phyloP scores from a whole-genome alignment of 1,139 yeast species.

The Pichia sp. region DNA sequence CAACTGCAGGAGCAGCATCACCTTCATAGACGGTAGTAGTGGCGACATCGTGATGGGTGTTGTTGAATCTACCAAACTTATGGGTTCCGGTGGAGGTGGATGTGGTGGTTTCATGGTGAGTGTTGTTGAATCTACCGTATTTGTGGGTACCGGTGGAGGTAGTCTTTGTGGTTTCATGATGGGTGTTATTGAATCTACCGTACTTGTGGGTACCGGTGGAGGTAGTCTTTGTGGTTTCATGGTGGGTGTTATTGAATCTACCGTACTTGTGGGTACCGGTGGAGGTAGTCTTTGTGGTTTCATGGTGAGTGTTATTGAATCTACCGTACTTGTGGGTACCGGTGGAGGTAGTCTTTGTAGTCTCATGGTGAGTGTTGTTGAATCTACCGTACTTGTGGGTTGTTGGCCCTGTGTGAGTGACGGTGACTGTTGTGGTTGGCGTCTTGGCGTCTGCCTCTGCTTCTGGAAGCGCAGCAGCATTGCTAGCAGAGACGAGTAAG shows the following conservation, averaged over 20 bases:
- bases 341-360: slow-evolving; percentile 14
- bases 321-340: slow-evolving; percentile 26
- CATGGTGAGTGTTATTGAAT: slow-evolving; percentile 25
- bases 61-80: slow-evolving; percentile 46
- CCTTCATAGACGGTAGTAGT: slow-evolving; percentile 20
- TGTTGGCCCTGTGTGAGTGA: slow-evolving; percentile 24
- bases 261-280: slow-evolving; percentile 45
- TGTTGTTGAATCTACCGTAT: slow-evolving; percentile 38
- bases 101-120: slow-evolving; percentile 35
- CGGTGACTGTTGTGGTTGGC: slow-evolving; percentile 25
- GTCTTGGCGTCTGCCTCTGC: slow-evolving; percentile 23
- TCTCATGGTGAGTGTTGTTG: slow-evolving; percentile 19
- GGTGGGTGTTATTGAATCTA: slow-evolving; percentile 45
- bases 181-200: slow-evolving; percentile 23
- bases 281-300: slow-evolving; percentile 17
- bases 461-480: slow-evolving; percentile 28
- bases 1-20: slow-evolving; percentile 23
- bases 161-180: slow-evolving; percentile 14
- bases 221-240: slow-evolving; percentile 30
- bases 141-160: slow-evolving; percentile 36
- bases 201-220: slow-evolving; percentile 25
- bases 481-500: slow-evolving; percentile 27
- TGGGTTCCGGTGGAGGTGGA: slow-evolving; percentile 39
- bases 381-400: slow-evolving; percentile 26
- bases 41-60: slow-evolving; percentile 34